Percentiles rank a stretch among this genome's conserved stretches.
phyloP scores from a whole-genome alignment of 2,329 filamentous ascomycete genomes.

The Colletotrichum horii region DNA sequence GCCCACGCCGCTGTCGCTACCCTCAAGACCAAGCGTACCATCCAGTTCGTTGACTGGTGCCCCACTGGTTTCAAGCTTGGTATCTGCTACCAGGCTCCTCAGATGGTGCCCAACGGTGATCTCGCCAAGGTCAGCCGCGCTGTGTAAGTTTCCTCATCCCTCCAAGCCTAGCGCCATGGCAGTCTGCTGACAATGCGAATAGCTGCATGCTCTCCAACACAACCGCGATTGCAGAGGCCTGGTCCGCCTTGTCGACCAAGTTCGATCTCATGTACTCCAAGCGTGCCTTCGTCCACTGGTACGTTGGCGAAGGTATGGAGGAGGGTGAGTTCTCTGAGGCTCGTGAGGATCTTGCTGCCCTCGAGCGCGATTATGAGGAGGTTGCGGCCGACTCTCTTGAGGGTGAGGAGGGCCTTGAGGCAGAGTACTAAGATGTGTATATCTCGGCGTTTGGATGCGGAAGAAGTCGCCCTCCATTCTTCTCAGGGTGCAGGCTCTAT shows the following conservation, averaged over 20 bases:
- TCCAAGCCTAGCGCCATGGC: neutral
- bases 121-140: constrained; percentile 97
- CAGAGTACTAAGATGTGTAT: constrained; percentile 77
- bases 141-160: constrained; percentile 72
- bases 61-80: constrained; percentile 99
- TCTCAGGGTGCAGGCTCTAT: neutral
- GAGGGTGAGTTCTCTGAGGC: constrained; percentile 99
- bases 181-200: constrained; percentile 7
- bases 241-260: constrained; percentile 95
- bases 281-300: constrained; percentile 99
- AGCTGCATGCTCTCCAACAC: constrained; percentile 99
- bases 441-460: constrained; percentile 17
- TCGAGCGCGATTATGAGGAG: constrained; percentile 99
- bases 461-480: constrained; percentile 6
- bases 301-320: constrained; percentile 99
- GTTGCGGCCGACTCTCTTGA: constrained; percentile 94
- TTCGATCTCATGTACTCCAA: constrained; percentile 99
- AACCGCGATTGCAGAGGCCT: constrained; percentile 97
- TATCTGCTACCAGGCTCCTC: constrained; percentile 99
- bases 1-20: constrained; percentile 90
- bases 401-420: constrained; percentile 82
- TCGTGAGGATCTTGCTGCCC: constrained; percentile 95
- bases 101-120: constrained; percentile 95
- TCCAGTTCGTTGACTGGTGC: constrained; percentile 99
- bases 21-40: constrained; percentile 98